phyloP scores from a whole-genome alignment of 345 rosid genomes.

The Gossypium arboreum region DNA sequence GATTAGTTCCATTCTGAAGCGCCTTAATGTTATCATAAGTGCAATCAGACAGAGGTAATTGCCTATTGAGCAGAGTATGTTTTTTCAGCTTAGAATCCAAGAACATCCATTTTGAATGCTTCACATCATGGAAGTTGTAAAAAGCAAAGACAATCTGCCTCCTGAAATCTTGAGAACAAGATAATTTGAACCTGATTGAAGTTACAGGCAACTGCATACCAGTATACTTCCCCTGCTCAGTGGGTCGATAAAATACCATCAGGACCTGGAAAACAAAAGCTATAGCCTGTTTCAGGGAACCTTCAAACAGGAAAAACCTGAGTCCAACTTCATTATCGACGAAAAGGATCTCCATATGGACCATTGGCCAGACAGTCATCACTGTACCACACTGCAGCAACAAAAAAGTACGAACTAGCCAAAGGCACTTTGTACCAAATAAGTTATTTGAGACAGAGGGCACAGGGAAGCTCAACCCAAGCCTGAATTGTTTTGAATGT shows the following conservation, averaged over 20 bases:
- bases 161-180: slow-evolving; percentile 40
- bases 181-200: slow-evolving; percentile 67
- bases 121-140: slow-evolving; percentile 52
- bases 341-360: slow-evolving; percentile 82
- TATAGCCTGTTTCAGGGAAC: slow-evolving; percentile 68
- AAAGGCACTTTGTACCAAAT: slow-evolving; percentile 31
- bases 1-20: slow-evolving; percentile 46
- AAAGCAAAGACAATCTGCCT: slow-evolving; percentile 64
- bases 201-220: slow-evolving; percentile 59
- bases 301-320: slow-evolving; percentile 71
- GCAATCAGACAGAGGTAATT: slow-evolving; percentile 64
- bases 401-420: slow-evolving; percentile 39
- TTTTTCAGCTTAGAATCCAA: slow-evolving; percentile 51
- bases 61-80: slow-evolving; percentile 49
- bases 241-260: slow-evolving; percentile 39
- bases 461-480: slow-evolving; percentile 32
- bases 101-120: slow-evolving; percentile 53
- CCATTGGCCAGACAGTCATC: slow-evolving; percentile 57
- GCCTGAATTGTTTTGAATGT: slow-evolving; percentile 34
- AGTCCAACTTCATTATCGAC: slow-evolving; percentile 67
- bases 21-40: slow-evolving; percentile 52
- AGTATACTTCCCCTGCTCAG: slow-evolving; percentile 41
- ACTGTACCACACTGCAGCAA: slow-evolving; percentile 58
- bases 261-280: slow-evolving; percentile 56
- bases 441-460: slow-evolving; percentile 33